Base-by-base conservation (phyloP, 306 rosid species). In the Lathyrus aphaca region DNA sequence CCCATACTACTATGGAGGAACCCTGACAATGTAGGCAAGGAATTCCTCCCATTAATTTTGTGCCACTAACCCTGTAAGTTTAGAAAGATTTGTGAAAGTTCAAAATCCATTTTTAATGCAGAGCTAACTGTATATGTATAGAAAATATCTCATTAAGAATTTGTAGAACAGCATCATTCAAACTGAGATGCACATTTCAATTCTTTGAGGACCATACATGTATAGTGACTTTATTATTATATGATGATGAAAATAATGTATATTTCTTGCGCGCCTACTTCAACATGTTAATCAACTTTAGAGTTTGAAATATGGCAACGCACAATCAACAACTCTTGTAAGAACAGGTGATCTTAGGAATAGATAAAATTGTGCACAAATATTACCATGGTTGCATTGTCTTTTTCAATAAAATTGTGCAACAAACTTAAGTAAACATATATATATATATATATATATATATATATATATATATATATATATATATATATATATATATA, bases 71-170 rank as follows among this genome's bases (percentile, higher is more conserved):
- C 81, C 11, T 25, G 13, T 51, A 69, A 48, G 29, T 77, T 77
- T 58, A 56, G 60, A 48, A 75, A 40, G 45, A 66, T 80, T 80
- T 72, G 64, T 71, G 7, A 2, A 74, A 63, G 65, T 66, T 56
- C 6, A 46, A 16, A 46, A 12, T 56, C 56, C 64, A 69, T 64
- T 77, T 66, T 58, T 40, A 57, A 73, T 73, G 60, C 60, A 69
- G 64, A 69, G 77, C 77, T 82, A 76, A 64, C 80, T 49, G 38
- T 74, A 59, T 69, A 79, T 71, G 68, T 71, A 79, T 79, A 79
- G 79, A 57, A 75, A 82, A 48, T 56, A 10, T 79, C 16, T 49
- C 70, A 53, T 62, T 40, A 37, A 64, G 67, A 77, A 21, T 59
- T 58, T 61, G 37, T 66, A 66, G 70, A 48, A 45, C 51, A 64